Evolutionary conservation across 768 basidiomycete species (phyloP).

Genomic region (Trametes cingulata): DNA sequence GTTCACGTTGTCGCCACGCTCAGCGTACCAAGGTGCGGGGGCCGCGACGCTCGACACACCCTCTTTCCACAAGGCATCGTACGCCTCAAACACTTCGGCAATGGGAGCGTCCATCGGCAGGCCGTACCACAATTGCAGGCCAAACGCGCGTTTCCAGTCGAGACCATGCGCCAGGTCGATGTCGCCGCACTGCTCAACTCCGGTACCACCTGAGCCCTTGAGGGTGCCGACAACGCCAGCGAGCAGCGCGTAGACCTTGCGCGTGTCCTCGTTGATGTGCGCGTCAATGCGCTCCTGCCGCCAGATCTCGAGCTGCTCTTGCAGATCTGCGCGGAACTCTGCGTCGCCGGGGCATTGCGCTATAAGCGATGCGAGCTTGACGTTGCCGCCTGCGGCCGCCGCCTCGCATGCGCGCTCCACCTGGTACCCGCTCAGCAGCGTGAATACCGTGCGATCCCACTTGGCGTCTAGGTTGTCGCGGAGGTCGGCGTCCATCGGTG

Average conservation of each 20-base stretch:
- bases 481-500: conserved; percentile 73
- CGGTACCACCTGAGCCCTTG: conserved; percentile 53
- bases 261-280: conserved; percentile 64
- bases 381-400: conserved; percentile 73
- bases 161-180: conserved; percentile 67
- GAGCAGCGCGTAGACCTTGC: conserved; percentile 82
- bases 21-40: conserved; percentile 62
- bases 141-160: conserved; percentile 95
- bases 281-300: conserved; percentile 70
- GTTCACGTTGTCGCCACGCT: conserved; percentile 29
- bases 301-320: conserved; percentile 82
- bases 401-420: conserved; percentile 77
- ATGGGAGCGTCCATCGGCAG: conserved; percentile 71
- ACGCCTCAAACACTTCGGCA: conserved; percentile 65
- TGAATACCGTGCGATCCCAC: conserved; percentile 61
- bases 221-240: conserved; percentile 71
- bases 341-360: conserved; percentile 83
- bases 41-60: conserved; percentile 45
- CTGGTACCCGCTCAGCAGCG: conserved; percentile 84
- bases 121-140: conserved; percentile 88
- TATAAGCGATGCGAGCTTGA: conserved; percentile 86
- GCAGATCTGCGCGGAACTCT: conserved; percentile 71
- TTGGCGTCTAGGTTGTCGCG: conserved; percentile 46
- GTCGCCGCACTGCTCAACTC: conserved; percentile 53
- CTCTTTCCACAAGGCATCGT: conserved; percentile 46